Evolutionary conservation across 2,329 filamentous ascomycete species (phyloP), one percentile per base, ranked within the genome.

Genomic region (Fonsecaea multimorphosa): DNA sequence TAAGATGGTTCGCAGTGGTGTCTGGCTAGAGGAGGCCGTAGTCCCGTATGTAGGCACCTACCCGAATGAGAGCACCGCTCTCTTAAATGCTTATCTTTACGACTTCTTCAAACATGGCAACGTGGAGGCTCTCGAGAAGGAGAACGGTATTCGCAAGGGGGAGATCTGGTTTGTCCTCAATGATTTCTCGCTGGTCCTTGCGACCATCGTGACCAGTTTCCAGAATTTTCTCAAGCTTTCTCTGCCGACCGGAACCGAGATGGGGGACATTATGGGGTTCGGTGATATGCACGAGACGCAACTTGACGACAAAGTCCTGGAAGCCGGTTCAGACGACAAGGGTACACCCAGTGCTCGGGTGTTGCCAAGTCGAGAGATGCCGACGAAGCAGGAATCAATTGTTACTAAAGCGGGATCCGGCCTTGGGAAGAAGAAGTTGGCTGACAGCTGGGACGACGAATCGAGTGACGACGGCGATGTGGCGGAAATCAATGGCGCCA

Each of bases 41-140:
- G 44, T 49, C 19, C 44, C 44, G 19, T 49, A 24, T 14, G 44
- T 49, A 5, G 44, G 44, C 8, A 49, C 44, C 9, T 49, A 49
- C 11, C 44, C 44, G 5, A 24, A 49, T 22, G 44, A 49, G 19
- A 49, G 44, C 44, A 24, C 22, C 14, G 44, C 44, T 5, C 44
- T 49, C 4, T 27, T 49, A 16, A 49, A 49, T 14, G 44, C 44
- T 12, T 49, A 49, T 9, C 44, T 49, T 24, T 49, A 49, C 44
- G 44, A 49, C 44, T 49, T 49, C 44, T 49, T 49, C 44, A 49
- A 49, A 49, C 44, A 49, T 24, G 44, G 44, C 9, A 49, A 49
- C 9, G 44, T 49, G 44, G 44, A 27, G 12, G 44, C 44, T 16
- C 44, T 49, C 44, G 44, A 49, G 44, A 49, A 49, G 11, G 44